Base-by-base conservation (phyloP, 1,284 basidiomycete genomes). In the Microbotryum scabiosae region DNA sequence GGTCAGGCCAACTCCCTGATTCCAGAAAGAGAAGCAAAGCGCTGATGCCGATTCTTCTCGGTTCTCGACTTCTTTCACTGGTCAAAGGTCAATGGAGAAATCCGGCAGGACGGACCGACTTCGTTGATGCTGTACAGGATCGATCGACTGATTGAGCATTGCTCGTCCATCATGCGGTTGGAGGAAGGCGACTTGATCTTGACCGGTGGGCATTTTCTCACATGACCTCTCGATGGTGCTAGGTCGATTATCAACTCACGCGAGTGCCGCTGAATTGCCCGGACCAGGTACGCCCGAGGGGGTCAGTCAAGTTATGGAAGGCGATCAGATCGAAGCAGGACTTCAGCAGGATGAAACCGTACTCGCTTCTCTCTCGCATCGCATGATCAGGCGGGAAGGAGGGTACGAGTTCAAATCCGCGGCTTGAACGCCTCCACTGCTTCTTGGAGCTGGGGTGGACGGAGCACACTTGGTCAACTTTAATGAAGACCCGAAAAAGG, bases 81-180 rank as follows among this genome's bases (percentile, higher is more conserved):
- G 9, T 41, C 12, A 41, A 41, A 89, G 84, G 83, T 97, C 73
- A 92, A 97, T 71, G 90, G 85, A 51, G 75, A 80, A 46, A 77
- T 83, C 63, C 91, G 88, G 75, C 94, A 98, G 75, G 80, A 87
- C 62, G 94, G 91, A 5, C 83, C 81, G 43, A 93, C 93, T 1
- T 75, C 78, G 28, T 87, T 94, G 74, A 97, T 98, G 94, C 88
- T 97, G 36, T 70, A 94, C 79, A 80, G 80, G 51, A 90, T 98
- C 49, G 90, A 92, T 1, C 80, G 83, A 21, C 81, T 98, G 57
- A 87, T 98, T 69, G 83, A 88, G 68, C 91, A 96, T 72, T 82
- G 96, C 52, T 93, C 91, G 4, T 87, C 87, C n/a, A 96, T 98
- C 76, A 97, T 97, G 92, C 86, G 85, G 1, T 81, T 97, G 21